Conservation (phyloP, 805 yeast genomes). For the Metahyphopichia silvanorum region DNA sequence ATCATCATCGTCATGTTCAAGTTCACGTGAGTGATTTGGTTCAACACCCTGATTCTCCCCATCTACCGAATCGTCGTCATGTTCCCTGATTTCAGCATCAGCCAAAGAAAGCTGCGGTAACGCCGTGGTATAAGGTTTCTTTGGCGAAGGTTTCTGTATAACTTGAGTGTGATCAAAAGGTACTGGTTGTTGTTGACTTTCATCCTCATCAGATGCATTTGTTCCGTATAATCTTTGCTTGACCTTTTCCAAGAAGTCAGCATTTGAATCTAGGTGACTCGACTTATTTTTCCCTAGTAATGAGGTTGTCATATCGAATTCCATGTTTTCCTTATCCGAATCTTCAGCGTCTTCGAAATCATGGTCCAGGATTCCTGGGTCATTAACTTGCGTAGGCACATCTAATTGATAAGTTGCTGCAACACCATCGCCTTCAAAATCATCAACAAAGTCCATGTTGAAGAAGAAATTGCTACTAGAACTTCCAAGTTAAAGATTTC, state of each 20-base stretch:
- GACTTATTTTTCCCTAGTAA: slow-evolving; percentile 2
- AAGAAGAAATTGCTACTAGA: no score
- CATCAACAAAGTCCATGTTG: slow-evolving; percentile 20
- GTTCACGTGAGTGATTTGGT: no score
- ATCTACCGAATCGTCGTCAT: no score
- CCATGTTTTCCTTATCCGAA: neutral
- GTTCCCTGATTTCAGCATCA: no score
- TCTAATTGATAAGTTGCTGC: neutral
- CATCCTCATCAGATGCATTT: slow-evolving; percentile 11
- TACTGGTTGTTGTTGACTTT: no score
- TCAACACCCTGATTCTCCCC: no score
- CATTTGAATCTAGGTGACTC: slow-evolving; percentile 9
- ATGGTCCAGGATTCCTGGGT: slow-evolving; percentile 1
- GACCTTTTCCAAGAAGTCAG: slow-evolving; percentile 22
- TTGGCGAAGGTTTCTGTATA: no score
- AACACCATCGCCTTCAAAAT: slow-evolving; percentile 11
- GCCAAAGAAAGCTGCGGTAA: no score
- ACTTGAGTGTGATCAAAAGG: no score
- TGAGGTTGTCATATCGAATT: slow-evolving; percentile 1
- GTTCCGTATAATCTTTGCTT: slow-evolving; percentile 22
- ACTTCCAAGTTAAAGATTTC: no score
- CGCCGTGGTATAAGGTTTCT: no score
- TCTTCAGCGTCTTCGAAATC: neutral
- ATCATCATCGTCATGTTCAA: no score
- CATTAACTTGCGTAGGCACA: slow-evolving; percentile 1